Base-by-base conservation (phyloP, 306 rosid genomes). In the Prunus mira region DNA sequence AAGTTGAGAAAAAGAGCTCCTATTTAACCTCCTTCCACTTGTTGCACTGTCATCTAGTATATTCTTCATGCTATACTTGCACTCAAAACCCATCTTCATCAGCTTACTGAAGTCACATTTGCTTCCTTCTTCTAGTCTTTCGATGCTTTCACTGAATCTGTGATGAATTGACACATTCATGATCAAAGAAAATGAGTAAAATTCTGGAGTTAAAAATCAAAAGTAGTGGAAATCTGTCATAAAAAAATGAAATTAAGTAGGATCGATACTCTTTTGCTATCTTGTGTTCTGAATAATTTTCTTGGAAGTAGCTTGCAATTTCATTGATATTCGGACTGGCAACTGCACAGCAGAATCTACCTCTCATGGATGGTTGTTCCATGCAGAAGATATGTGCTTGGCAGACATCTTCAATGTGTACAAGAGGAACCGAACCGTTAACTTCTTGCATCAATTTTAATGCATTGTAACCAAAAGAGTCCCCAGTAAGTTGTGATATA, bases 321-420 rank as follows among this genome's bases (percentile, higher is more conserved):
- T 58, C 78, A 49, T 74, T 72, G 56, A 66, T 24, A 28, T 57
- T 56, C 20, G 63, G 84, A 71, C 47, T 57, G 58, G 74, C 20
- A 58, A 45, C 75, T 5, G 84, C 74, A 58, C 81, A 81, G 32
- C 82, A 69, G 79, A 84, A 82, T 83, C 86, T 84, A 0, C 90
- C 90, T 20, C 24, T 57, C 62, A 82, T 75, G 6, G 93, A 81
- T 60, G 82, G 78, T 22, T 46, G 73, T 34, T 81, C 83, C 14
- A 79, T 82, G 66, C 92, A 82, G 74, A 86, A 84, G 64, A 86
- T 84, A 78, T 84, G 88, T 2, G 88, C 92, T 60, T 60, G 80
- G 62, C 84, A 82, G 20, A 78, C 87, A 82, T 82, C 92, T 61
- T 88, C 83, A 34, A 88, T 2, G 38, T 87, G 91, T 2, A 75